Evolutionary conservation across 495 filamentous ascomycete genomes (phyloP), one percentile per base, ranked within the genome.

Genomic region (Daldinia grandis): DNA sequence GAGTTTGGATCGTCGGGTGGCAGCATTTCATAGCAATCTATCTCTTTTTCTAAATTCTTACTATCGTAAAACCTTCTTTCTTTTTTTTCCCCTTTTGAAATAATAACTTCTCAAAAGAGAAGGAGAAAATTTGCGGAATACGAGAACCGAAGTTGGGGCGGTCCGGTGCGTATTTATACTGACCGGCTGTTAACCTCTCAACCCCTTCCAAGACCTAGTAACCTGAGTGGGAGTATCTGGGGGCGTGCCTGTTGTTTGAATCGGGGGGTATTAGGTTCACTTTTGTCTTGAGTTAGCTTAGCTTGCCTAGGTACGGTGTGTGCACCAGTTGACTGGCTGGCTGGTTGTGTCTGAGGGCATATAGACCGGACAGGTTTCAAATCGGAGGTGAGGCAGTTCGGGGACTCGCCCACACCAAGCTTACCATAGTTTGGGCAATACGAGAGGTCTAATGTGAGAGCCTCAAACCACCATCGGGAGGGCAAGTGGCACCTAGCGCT

Each of bases 261-360:
- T 35, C 33, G 42, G 54, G 55, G 14, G 56, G n/a, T 35, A 60
- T 64, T 64, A 49, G 57, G 61, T 56, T 69, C 21, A 31, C 42
- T 6, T n/a, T 38, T 14, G 9, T 47, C 47, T 42, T 31, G 19
- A 10, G 9, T 42, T 59, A 44, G 54, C 21, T 19, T 21, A 35
- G 59, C 17, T 50, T 30, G n/a, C n/a, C n/a, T n/a, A n/a, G n/a
- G n/a, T n/a, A 19, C 30, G 9, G n/a, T 42, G 37, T 54, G 37
- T 28, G 31, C 47, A 28, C 33, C 28, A 35, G 27, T 9, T 31
- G 4, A n/a, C 3, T 54, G 2, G 24, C 12, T 31, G 4, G 24
- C 3, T 54, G 2, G 24, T 14, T 44, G 35, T 14, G 27, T 15
- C 17, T 47, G 59, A 40, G 28, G 12, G 17, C 4, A 12, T 27